A percentile compares a stretch with the other conserved stretches of the same genome.
phyloP scores from a whole-genome alignment of 768 basidiomycete species.

The Psilocybe cyanescens region DNA sequence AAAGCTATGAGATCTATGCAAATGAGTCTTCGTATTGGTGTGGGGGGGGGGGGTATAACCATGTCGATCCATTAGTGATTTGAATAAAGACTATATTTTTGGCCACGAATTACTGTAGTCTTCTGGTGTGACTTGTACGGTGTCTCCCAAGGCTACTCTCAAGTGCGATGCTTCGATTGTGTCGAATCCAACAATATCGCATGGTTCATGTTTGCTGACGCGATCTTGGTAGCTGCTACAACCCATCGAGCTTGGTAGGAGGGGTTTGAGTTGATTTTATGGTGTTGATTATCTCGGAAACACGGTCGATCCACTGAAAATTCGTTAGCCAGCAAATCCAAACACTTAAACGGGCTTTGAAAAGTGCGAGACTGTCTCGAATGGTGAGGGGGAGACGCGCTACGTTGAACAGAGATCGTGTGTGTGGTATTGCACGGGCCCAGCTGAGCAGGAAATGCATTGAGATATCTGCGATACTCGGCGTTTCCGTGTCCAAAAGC shows the following conservation, averaged over 20 bases:
- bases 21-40: too few relatives aligned
- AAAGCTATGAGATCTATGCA: too few relatives aligned
- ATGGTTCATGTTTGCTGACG: slow-evolving; percentile 36
- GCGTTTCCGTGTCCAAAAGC: slow-evolving; percentile 57
- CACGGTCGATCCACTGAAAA: slow-evolving; percentile 49
- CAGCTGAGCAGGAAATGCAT: slow-evolving; percentile 53
- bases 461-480: slow-evolving; percentile 56
- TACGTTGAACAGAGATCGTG: not conserved
- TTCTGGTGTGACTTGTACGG: slow-evolving; percentile 29
- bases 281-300: slow-evolving; percentile 28
- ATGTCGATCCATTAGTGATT: too few relatives aligned
- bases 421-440: slow-evolving; percentile 36
- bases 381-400: not conserved
- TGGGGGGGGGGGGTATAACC: too few relatives aligned
- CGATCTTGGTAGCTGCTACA: not conserved
- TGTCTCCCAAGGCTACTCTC: slow-evolving; percentile 38
- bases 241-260: not conserved
- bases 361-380: not conserved
- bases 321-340: not conserved
- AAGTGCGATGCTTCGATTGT: slow-evolving; percentile 44
- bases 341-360: too few relatives aligned
- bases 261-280: not conserved
- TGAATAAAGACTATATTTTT: slow-evolving; percentile 29
- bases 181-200: slow-evolving; percentile 49
- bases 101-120: not conserved